Percentiles rank a stretch among this genome's conserved stretches.
phyloP scores from a whole-genome alignment of 148 eudicot species.

The Bassia scoparia region DNA sequence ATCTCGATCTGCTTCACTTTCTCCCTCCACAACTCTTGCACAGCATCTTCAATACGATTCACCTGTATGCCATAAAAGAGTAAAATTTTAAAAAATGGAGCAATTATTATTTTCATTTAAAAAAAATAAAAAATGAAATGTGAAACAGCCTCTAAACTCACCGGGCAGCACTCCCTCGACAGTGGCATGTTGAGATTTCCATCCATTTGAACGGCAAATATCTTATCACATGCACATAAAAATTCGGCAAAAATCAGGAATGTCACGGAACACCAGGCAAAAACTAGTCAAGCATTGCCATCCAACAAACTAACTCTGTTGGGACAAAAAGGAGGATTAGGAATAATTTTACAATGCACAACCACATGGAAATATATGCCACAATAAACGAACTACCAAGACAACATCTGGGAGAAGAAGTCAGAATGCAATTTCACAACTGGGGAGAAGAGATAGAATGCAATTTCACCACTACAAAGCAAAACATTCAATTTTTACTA shows the following conservation, averaged over 20 bases:
- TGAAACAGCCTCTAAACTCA: slow-evolving; percentile 17
- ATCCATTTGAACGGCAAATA: slow-evolving; percentile 86
- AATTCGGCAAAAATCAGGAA: not conserved
- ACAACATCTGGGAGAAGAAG: no score
- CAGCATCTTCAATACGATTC: slow-evolving; percentile 86
- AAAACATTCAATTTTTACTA: not conserved
- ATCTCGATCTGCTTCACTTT: slow-evolving; percentile 72
- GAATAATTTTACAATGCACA: not conserved
- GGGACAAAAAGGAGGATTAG: not conserved
- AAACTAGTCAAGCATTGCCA: not conserved
- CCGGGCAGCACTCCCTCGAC: slow-evolving; percentile 98
- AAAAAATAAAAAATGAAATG: not conserved
- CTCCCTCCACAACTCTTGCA: slow-evolving; percentile 91
- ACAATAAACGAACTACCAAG: no score
- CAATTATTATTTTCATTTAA: not conserved
- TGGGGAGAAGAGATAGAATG: not conserved
- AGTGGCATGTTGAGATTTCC: slow-evolving; percentile 89
- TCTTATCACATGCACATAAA: slow-evolving; percentile 64
- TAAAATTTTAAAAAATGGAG: not conserved
- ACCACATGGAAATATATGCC: no score
- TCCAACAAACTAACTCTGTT: not conserved
- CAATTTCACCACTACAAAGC: not conserved
- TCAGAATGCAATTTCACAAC: no score
- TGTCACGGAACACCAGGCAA: not conserved
- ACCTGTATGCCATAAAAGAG: slow-evolving; percentile 36